Evolutionary conservation across 1,139 yeast genomes (phyloP), one percentile per base, ranked within the genome.

Genomic region (Sugiyamaella novakii): DNA sequence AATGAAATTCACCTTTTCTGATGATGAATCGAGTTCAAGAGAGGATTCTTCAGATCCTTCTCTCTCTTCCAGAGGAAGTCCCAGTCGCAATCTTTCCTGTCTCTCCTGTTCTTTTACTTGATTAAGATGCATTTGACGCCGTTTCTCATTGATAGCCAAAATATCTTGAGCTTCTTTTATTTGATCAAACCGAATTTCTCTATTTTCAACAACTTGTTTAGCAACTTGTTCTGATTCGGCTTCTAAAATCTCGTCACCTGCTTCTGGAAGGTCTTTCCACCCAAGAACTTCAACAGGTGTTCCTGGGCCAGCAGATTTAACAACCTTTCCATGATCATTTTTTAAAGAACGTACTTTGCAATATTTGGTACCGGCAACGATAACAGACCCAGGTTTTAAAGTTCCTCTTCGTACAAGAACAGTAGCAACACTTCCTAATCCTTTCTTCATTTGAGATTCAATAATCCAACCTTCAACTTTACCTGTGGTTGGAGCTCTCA

Each of bases 201-300:
- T 75, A 60, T 84, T 84, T 7, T 76, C 76, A 14, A 83, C 75
- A 5, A 85, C 95, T 58, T 80, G 81, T 59, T 87, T 91, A 10
- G 96, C 96, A 36, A 74, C 67, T 25, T 78, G 75, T 63, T 91
- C 98, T 57, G 72, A 78, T 51, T 78, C 77, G 6, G 95, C 95
- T 63, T 88, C 85, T 5, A 92, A 66, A 0, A 87, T 81, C 57
- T 80, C 81, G 56, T 89, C 96, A 1, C 99, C 99, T 17, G 96
- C 94, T 46, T 81, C 87, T 0, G 98, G 98, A 40, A 89, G 70
- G 34, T 83, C 92, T 62, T 87, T 89, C 98, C 98, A 92, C 0
- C 99, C 98, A 68, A 89, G 78, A 4, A 92, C 76, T 61, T 89
- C 95, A 1, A 88, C 95, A 0, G 98, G 97, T 2, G 87, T 83